Evolutionary conservation across 805 yeast genomes (phyloP), one percentile per base, ranked within the genome.

Genomic region (Cyberlindnera americana): DNA sequence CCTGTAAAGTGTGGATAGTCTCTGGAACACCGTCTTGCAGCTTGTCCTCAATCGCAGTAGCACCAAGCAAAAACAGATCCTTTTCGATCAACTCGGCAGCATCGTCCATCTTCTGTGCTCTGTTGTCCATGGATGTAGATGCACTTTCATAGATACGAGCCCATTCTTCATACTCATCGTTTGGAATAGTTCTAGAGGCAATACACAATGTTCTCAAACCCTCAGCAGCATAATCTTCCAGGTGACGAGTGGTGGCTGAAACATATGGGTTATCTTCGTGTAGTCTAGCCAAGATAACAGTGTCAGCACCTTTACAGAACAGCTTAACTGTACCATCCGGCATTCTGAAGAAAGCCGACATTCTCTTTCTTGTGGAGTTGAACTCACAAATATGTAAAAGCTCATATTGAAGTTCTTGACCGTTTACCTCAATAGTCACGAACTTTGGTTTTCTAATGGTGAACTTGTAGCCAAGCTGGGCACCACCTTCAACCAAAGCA

Each of bases 1-100:
- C 88, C 60, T 95, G 99, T 40, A 93, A 72, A 6, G 95, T 85
- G 49, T 87, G 93, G 45, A 93, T 95, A 1, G 99, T 89, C 50
- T 93, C 99, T 2, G 99, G 98, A 16, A 93, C 99, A 29, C 97
- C 99, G 42, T 91, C 98, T 66, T 93, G 99, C 34, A 93, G 69
- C 58, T 93, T 91, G 61, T 93, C 99, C 61, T 93, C 99, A 58
- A 93, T 93, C 1, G 99, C 99, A 26, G 99, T 95, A 2, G 98
- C 98, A 28, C 99, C 99, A 14, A 93, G 66, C 28, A 93, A 65
- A 45, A 81, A 81, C 49, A 93, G 66, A 45, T 85, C 83, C 26
- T 69, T 73, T 61, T 93, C 99, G 46, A 93, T 89, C 39, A 78
- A 52, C 54, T 91, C 96, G 1, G 99, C 98, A 11, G 84, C 95